Percentiles rank a stretch among this genome's conserved stretches.
Evolutionary conservation across 129 eudicot genomes (phyloP).

Genomic region (Daucus carota): DH1_v3.0 NC_030388.2:2255501-2256000

Average conservation of each 20-base stretch:
- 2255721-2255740: neutral
- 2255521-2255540: neutral
- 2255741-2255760: neutral
- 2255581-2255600: neutral
- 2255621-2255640: neutral
- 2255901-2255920: too few species aligned
- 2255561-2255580: neutral
- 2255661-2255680: neutral
- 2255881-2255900: neutral
- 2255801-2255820: neutral
- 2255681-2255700: neutral
- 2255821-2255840: neutral
- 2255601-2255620: neutral
- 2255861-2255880: too few species aligned
- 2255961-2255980: neutral
- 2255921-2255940: too few species aligned
- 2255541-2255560: neutral
- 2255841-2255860: neutral
- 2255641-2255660: neutral
- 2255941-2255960: neutral
- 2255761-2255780: neutral
- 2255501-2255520: neutral
- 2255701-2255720: neutral
- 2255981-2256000: neutral
- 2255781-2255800: neutral